A percentile compares a stretch with the other conserved stretches of the same genome.
Conservation (phyloP, 176 grass and related monocot species). For the Musa schizocarpa region DNA sequence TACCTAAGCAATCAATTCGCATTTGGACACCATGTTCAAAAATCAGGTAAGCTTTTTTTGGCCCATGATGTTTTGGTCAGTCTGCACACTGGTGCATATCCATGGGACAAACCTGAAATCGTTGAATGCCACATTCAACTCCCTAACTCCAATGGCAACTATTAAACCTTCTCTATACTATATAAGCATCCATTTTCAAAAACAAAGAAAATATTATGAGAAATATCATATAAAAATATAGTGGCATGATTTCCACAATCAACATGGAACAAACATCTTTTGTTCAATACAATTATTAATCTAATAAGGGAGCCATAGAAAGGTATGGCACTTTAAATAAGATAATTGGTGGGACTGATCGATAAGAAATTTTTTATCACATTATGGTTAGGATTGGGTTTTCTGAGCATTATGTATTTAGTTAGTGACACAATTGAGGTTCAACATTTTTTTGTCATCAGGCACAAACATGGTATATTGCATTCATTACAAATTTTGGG, state of each 20-base stretch:
- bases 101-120: neutral
- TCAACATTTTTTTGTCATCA: too few relatives aligned
- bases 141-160: neutral
- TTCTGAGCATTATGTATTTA: neutral
- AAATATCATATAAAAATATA: neutral
- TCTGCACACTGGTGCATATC: neutral
- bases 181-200: neutral
- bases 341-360: too few relatives aligned
- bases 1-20: neutral
- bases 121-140: neutral
- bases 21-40: neutral
- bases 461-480: neutral
- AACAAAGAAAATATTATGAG: neutral
- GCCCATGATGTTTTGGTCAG: neutral
- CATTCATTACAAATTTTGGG: neutral
- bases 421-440: neutral
- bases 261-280: too few relatives aligned
- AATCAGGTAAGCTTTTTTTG: neutral
- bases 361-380: too few relatives aligned
- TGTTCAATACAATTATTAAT: too few relatives aligned
- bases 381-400: too few relatives aligned
- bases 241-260: too few relatives aligned
- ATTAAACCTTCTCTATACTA: neutral
- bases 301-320: too few relatives aligned
- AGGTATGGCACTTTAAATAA: too few relatives aligned